Conservation (phyloP, 305 asterid species). For the Fraxinus sp. region DNA sequence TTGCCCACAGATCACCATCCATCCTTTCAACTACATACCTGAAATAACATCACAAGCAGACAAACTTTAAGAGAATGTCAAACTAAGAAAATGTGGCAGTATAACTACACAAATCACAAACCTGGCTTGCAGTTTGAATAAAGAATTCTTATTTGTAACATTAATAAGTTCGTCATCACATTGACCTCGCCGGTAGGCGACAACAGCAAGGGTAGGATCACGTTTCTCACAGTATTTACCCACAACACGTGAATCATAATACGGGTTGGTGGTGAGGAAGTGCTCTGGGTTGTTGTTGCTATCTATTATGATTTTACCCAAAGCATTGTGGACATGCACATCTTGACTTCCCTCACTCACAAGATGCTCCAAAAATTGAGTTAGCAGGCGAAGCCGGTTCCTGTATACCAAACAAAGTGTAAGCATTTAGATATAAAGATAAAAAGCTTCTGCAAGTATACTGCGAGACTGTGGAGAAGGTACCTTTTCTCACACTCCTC, state of each 20-base stretch:
- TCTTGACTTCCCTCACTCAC: conserved; percentile 99
- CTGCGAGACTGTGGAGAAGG: not conserved
- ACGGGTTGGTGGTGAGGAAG: conserved; percentile 98
- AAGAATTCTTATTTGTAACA: conserved; percentile 90
- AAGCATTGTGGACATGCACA: conserved; percentile 97
- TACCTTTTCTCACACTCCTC: conserved; percentile 99
- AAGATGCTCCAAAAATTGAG: conserved; percentile 99
- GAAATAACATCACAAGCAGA: conserved; percentile 14
- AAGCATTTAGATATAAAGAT: conserved; percentile 16
- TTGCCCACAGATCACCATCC: conserved; percentile 62
- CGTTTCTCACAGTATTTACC: conserved; percentile 99
- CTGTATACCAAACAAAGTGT: conserved; percentile 42
- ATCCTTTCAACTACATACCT: conserved; percentile 87
- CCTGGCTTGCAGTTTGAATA: conserved; percentile 98
- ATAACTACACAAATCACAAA: conserved; percentile 32
- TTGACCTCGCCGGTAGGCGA: conserved; percentile 95
- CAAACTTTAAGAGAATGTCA: not conserved
- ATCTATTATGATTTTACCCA: conserved; percentile 96
- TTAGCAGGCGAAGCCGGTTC: conserved; percentile 96
- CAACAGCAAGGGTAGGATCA: conserved; percentile 99
- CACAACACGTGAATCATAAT: conserved; percentile 95
- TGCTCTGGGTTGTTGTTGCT: conserved; percentile 99
- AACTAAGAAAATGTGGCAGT: not conserved
- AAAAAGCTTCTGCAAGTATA: conserved; percentile 4
- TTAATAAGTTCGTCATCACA: conserved; percentile 96